These are phyloP conservation scores for Raffaelea albimanens DNA, from an alignment of 2,329 filamentous ascomycete species.

Conservation along the genomic window DNA sequence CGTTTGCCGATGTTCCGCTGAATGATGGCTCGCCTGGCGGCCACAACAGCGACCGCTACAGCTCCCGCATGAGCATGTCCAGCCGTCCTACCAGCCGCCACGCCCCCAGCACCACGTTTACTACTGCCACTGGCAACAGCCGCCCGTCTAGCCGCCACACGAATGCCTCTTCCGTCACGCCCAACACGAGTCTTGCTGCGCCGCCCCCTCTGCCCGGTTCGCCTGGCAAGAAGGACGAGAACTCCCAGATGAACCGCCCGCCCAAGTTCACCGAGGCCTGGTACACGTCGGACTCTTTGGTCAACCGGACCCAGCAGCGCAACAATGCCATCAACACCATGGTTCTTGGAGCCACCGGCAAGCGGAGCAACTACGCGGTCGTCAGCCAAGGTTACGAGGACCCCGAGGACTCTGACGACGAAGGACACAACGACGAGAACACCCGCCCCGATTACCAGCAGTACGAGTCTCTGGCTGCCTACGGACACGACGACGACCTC, in stretches of 20 bases:
- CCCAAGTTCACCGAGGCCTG: slow-evolving; percentile 45
- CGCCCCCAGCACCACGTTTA: background rate
- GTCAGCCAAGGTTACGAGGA: slow-evolving; percentile 35
- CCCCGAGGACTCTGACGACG: slow-evolving; percentile 25
- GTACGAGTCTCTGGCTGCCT: slow-evolving; percentile 27
- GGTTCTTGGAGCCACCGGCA: slow-evolving; percentile 20
- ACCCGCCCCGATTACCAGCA: slow-evolving; percentile 12
- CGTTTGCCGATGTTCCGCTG: slow-evolving; percentile 41
- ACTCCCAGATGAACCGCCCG: slow-evolving; percentile 17
- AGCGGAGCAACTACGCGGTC: slow-evolving; percentile 34
- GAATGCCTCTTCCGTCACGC: background rate
- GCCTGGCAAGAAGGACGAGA: slow-evolving; percentile 1
- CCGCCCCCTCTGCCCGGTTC: slow-evolving; percentile 2
- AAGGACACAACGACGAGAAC: slow-evolving; percentile 25
- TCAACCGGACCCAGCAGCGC: slow-evolving; percentile 44
- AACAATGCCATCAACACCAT: slow-evolving; percentile 30
- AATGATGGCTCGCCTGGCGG: slow-evolving; percentile 25
- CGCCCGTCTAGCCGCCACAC: background rate
- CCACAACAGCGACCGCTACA: slow-evolving; percentile 13
- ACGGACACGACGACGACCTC: slow-evolving; percentile 24
- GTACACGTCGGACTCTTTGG: slow-evolving; percentile 43
- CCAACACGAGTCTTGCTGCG: background rate
- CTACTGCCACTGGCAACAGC: too few relatives aligned
- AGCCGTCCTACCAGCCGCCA: slow-evolving; percentile 8
- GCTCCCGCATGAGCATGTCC: background rate